Conservation (phyloP, 1,139 yeast genomes). For the Taphrina communis region DNA sequence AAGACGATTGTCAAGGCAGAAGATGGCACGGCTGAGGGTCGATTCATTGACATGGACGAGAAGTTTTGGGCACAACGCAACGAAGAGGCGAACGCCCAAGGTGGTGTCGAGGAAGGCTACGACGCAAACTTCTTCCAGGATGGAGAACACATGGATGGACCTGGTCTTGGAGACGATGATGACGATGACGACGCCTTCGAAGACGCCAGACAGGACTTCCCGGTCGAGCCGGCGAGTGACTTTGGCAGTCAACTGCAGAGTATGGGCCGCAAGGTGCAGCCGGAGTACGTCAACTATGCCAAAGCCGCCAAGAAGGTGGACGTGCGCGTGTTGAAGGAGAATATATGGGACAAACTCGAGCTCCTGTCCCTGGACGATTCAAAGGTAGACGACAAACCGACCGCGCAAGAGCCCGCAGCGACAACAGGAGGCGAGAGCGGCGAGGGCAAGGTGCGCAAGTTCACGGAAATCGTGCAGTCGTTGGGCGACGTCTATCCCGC, state of each 20-base stretch:
- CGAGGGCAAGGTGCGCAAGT: constrained; percentile 50
- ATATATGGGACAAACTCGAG: constrained; percentile 69
- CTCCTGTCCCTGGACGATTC: constrained; percentile 46
- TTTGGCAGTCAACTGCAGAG: constrained; percentile 46
- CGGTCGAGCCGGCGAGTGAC: constrained; percentile 43
- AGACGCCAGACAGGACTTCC: constrained; percentile 32
- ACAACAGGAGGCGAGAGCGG: constrained; percentile 30
- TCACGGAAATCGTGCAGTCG: constrained; percentile 58
- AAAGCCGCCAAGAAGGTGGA: constrained; percentile 85
- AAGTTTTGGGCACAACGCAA: constrained; percentile 69
- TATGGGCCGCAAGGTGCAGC: constrained; percentile 53
- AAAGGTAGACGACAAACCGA: constrained; percentile 36
- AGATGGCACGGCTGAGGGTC: constrained; percentile 33
- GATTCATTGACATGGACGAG: constrained; percentile 57
- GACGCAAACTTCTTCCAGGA: constrained; percentile 58
- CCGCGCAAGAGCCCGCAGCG: not conserved
- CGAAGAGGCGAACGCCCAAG: constrained; percentile 45
- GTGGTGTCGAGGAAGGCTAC: constrained; percentile 51
- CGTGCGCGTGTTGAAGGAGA: constrained; percentile 76
- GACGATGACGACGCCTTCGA: constrained; percentile 45
- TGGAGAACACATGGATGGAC: constrained; percentile 48
- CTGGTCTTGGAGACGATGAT: constrained; percentile 45
- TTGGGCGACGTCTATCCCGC: constrained; percentile 51
- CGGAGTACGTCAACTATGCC: constrained; percentile 75
- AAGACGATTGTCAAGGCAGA: constrained; percentile 38